A percentile compares a stretch with the other conserved stretches of the same genome.
These are phyloP conservation scores for Candolleomyces aberdarensis DNA, from an alignment of 768 basidiomycete genomes.

Conservation along the genomic window DNA sequence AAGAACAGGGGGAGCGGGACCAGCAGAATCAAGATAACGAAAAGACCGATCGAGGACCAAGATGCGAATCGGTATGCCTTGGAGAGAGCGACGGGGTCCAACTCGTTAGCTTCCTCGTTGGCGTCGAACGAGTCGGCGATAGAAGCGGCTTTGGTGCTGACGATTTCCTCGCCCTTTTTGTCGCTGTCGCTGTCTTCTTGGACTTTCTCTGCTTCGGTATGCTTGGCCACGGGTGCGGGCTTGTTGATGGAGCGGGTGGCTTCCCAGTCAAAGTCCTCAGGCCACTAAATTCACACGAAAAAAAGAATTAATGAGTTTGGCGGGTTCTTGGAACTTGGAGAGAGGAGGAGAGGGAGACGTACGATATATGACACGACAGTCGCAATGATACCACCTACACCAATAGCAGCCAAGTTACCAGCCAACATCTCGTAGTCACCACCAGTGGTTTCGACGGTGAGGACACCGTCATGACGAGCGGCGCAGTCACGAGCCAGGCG, in stretches of 20 bases:
- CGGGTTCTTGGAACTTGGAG: too few relatives aligned
- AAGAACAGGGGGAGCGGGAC: constrained; percentile 89
- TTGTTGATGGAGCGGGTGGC: constrained; percentile 75
- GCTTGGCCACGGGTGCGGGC: constrained; percentile 13
- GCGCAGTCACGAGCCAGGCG: constrained; percentile 87
- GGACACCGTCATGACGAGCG: constrained; percentile 60
- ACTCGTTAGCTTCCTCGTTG: constrained; percentile 47
- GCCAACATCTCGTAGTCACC: constrained; percentile 73
- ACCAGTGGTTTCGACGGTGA: constrained; percentile 65
- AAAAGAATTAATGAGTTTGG: too few relatives aligned
- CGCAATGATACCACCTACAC: constrained; percentile 75
- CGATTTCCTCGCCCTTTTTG: constrained; percentile 29
- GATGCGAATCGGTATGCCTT: constrained; percentile 83
- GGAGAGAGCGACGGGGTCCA: constrained; percentile 60
- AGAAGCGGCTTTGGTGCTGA: constrained; percentile 21
- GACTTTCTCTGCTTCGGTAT: constrained; percentile 23
- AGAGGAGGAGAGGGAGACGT: constrained; percentile 18
- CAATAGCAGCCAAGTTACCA: constrained; percentile 86
- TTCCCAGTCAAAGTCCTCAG: constrained; percentile 81
- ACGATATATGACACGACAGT: constrained; percentile 62
- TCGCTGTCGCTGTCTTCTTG: constrained; percentile 30
- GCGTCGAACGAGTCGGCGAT: constrained; percentile 35
- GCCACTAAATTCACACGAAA: constrained; percentile 44
- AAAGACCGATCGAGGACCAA: constrained; percentile 63
- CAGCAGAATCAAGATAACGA: constrained; percentile 62